Base-by-base conservation (phyloP, 1,284 basidiomycete species). In the Caloboletus inedulis region DNA sequence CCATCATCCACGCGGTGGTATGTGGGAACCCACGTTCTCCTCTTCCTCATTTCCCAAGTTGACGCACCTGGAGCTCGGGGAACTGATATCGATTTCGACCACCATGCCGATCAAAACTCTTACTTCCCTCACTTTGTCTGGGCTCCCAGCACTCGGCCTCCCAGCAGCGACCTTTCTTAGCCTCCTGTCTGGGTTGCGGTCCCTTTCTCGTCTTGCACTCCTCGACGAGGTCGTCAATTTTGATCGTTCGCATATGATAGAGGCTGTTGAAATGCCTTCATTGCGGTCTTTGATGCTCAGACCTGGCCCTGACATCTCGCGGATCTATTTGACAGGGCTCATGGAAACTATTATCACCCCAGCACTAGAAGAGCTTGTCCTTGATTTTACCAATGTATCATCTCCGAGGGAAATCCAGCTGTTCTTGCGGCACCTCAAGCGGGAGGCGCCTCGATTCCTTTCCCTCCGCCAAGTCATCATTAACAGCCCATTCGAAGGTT, bases 151-250 rank as follows among this genome's bases (percentile, higher is more conserved):
- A 35, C 51, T 55, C 13, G 54, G 68, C 16, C 52, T 65, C 36
- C 57, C 65, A 33, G 54, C 55, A 18, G 34, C 50, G 10, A 47
- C 39, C n/a, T 70, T 65, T 40, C 47, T 62, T 16, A 33, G 42
- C 25, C 51, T 65, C 37, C 31, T 65, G 16, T 68, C 65, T 30
- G 29, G 50, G 33, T 42, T 69, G n/a, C 52, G 36, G n/a, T 56
- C 43, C 31, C 65, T 65, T 43, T 62, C 55, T 46, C 54, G 47
- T 39, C 64, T 65, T 41, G 30, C 41, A 18, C 64, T 70, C 25
- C 33, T 68, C 7, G 63, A 64, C 8, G 66, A 65, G 29, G 66
- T 41, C n/a, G 63, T 70, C 25, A 55, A 70, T 52, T 65, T 69
- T 49, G 59, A 61, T 47, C 61, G n/a, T 42, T 55, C 47, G 16